Percentiles rank a stretch among this genome's conserved stretches.
Conservation (phyloP, 73 alveolate genomes). For the Paramecium sonneborni region DNA sequence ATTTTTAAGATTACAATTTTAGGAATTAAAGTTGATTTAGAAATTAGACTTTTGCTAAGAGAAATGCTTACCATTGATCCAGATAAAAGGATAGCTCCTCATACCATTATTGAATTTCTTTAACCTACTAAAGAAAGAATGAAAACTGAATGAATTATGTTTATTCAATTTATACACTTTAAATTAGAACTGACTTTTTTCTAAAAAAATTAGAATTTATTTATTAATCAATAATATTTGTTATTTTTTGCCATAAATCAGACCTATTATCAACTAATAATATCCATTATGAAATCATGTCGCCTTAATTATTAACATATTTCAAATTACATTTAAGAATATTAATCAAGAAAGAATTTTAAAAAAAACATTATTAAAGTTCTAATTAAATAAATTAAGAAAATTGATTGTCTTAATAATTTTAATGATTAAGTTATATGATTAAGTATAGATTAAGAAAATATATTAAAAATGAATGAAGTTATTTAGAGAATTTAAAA, state of each 20-base stretch:
- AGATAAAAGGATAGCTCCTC: constrained; percentile 38
- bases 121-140: background rate
- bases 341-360: background rate
- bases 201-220: background rate
- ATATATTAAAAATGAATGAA: background rate
- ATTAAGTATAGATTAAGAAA: background rate
- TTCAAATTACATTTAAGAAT: background rate
- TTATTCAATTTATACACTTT: background rate
- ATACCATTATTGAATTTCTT: background rate
- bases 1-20: background rate
- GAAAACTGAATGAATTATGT: background rate
- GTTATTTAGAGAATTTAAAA: background rate
- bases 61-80: constrained; percentile 52
- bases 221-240: background rate
- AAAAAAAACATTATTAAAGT: background rate
- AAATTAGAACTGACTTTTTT: background rate
- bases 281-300: background rate
- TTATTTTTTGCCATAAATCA: background rate
- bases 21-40: constrained; percentile 37
- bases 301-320: background rate
- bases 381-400: background rate
- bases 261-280: background rate
- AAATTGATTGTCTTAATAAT: background rate
- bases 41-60: constrained; percentile 4
- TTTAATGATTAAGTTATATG: background rate